Percentiles rank a stretch among this genome's conserved stretches.
phyloP scores from a whole-genome alignment of 768 basidiomycete species.

The Calocybe cyanea region DNA sequence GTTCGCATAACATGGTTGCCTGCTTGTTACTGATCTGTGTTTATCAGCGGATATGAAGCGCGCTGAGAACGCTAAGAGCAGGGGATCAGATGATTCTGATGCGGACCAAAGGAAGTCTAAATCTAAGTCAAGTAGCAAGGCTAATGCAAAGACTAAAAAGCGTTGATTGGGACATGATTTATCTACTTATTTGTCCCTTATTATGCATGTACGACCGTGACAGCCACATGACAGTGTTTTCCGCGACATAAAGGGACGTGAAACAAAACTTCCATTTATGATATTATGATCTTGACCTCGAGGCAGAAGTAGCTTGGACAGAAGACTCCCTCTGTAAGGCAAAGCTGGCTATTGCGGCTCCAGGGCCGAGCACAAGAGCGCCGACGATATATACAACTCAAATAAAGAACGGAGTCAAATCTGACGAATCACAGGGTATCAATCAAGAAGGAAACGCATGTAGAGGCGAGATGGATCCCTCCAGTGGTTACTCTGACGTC shows the following conservation, averaged over 20 bases:
- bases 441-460: slow-evolving; percentile 34
- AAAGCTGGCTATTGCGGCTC: slow-evolving; percentile 45
- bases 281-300: not conserved
- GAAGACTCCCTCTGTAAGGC: slow-evolving; percentile 46
- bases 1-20: slow-evolving; percentile 8
- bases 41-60: slow-evolving; percentile 48
- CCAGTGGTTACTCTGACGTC: not conserved
- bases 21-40: slow-evolving; percentile 17
- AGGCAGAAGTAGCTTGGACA: not conserved
- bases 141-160: slow-evolving; percentile 31
- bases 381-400: slow-evolving; percentile 38
- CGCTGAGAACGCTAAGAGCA: slow-evolving; percentile 34
- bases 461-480: slow-evolving; percentile 34
- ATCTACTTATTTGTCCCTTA: too few relatives aligned
- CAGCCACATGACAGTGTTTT: too few relatives aligned
- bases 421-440: slow-evolving; percentile 47
- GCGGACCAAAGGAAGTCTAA: slow-evolving; percentile 44
- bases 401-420: slow-evolving; percentile 26
- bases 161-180: slow-evolving; percentile 14
- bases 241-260: too few relatives aligned
- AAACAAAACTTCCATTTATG: not conserved
- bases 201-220: too few relatives aligned
- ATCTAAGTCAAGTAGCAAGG: slow-evolving; percentile 34
- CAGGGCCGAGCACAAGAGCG: slow-evolving; percentile 42
- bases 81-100: slow-evolving; percentile 53